Conservation (phyloP, 352 stramenopile genomes). For the Lagenidium sp. region DNA sequence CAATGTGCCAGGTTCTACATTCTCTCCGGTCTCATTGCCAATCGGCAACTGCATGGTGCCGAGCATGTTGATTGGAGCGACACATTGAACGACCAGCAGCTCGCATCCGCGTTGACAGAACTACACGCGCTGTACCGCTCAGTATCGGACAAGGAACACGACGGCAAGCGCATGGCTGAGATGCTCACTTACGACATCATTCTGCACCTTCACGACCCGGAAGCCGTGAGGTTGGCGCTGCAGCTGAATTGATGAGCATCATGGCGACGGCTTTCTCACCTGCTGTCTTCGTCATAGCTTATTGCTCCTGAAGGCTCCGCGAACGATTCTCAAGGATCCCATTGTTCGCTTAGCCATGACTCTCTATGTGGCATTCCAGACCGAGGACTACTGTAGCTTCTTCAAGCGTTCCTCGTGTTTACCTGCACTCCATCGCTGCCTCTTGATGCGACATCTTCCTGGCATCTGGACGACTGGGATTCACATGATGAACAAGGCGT, state of each 20-base stretch:
- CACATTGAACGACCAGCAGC: constrained; percentile 58
- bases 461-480: constrained; percentile 26
- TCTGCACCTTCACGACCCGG: constrained; percentile 39
- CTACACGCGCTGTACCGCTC: constrained; percentile 28
- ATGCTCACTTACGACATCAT: constrained; percentile 51
- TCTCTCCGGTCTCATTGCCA: constrained; percentile 25
- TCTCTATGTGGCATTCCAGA: constrained; percentile 48
- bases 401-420: constrained; percentile 14
- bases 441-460: constrained; percentile 27
- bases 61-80: constrained; percentile 49
- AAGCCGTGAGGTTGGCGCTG: constrained; percentile 28
- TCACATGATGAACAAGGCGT: constrained; percentile 48
- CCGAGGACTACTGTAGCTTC: constrained; percentile 29
- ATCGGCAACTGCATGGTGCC: constrained; percentile 19
- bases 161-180: constrained; percentile 16
- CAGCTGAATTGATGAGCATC: no score
- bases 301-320: constrained; percentile 24
- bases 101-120: constrained; percentile 46
- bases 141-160: not conserved
- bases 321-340: not conserved
- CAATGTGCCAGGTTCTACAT: constrained; percentile 48
- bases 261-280: no score
- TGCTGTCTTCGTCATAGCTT: no score
- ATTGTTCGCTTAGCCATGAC: constrained; percentile 16
- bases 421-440: constrained; percentile 30